Evolutionary conservation across 306 rosid species (phyloP).

Genomic region (Quercus parvula): DNA sequence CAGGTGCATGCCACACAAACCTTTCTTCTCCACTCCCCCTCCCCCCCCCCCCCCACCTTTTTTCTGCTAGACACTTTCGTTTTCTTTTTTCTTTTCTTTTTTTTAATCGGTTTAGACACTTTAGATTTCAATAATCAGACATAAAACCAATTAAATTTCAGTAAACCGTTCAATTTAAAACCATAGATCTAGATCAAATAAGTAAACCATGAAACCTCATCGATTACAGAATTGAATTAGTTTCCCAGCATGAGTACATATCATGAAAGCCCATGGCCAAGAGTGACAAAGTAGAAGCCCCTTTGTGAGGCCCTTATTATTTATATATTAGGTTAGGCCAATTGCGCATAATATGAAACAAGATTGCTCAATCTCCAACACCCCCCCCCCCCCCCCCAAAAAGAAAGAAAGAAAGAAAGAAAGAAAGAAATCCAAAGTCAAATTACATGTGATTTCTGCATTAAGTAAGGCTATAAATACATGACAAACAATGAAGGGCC

Average conservation of each 20-base stretch:
- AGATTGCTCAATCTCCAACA: not conserved
- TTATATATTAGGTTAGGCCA: not conserved
- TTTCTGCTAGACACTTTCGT: too few species aligned
- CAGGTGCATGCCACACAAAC: not conserved
- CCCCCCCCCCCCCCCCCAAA: too few species aligned
- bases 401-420: too few species aligned
- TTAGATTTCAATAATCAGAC: not conserved
- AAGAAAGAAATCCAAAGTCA: not conserved
- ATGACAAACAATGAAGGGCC: not conserved
- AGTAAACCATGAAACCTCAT: not conserved
- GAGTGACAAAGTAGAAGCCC: not conserved
- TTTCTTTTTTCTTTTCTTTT: not conserved
- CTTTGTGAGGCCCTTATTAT: not conserved
- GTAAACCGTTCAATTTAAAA: not conserved
- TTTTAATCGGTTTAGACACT: not conserved
- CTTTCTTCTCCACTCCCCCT: not conserved
- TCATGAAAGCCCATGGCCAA: not conserved
- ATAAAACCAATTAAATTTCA: not conserved
- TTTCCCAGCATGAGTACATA: not conserved
- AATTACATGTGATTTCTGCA: not conserved
- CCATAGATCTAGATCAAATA: not conserved
- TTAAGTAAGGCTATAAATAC: not conserved
- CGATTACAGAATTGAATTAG: not conserved
- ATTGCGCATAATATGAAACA: not conserved
- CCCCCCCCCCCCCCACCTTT: too few species aligned